Evolutionary conservation across 192 early-diverging fungal species (phyloP), one percentile per base, ranked within the genome.

Genomic region (Backusella australiensis): DNA sequence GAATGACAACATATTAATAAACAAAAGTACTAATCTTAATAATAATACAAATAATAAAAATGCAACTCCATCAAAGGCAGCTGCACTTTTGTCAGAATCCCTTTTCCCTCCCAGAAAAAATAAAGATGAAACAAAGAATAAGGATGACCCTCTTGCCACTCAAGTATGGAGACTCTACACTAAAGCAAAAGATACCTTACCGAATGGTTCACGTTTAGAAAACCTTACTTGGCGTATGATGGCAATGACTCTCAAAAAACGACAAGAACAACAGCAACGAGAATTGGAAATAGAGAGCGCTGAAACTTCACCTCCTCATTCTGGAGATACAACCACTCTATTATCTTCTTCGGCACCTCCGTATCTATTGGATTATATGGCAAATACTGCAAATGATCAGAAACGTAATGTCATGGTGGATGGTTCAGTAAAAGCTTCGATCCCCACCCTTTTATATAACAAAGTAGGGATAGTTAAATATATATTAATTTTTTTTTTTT

Each of bases 171-270:
- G 87, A 73, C 77, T 96, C 53, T 94, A 87, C 73, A 91, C 93
- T n/a, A 94, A 94, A 82, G 92, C 93, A 23, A 94, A 94, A 82
- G 89, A 92, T 66, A 90, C 90, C 1, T 77, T 96, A 44, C 92
- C 92, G 2, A 88, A 94, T 65, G 95, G 94, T 41, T 87, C 87
- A 21, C 84, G 95, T 34, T 83, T 95, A 11, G 95, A 96, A 77
- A 96, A 96, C 82, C 75, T 94, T 73, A 89, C 92, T 9, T 96
- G 95, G 95, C 83, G 95, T 32, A 88, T 94, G 81, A 93, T 95
- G 92, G 90, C 90, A 32, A 89, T 92, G 86, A 89, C 82, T 15
- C 74, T 91, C 15, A 78, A 85, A 67, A 83, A 85, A 63, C 41
- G 63, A 41, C 44, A 53, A 38, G 35, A 35, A 21, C 26, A 75